phyloP scores from a whole-genome alignment of 2,329 filamentous ascomycete species.

The Venturia asperata region DNA sequence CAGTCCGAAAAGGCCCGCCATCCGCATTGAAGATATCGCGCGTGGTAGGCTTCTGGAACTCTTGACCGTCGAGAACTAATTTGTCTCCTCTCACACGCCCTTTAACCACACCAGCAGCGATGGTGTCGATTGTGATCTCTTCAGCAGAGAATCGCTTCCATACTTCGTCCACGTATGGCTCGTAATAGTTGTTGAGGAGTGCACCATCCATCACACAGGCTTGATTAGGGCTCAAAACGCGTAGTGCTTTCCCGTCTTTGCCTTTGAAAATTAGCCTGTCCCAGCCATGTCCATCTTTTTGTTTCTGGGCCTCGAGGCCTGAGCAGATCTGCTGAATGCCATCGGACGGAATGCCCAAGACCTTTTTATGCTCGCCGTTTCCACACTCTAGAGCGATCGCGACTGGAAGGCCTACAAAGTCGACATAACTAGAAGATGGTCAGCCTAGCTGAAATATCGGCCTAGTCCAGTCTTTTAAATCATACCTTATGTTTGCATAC shows the following conservation, averaged over 20 bases:
- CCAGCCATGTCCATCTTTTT: slow-evolving; percentile 54
- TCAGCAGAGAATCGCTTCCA: slow-evolving; percentile 57
- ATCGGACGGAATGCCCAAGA: slow-evolving; percentile 51
- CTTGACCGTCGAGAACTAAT: slow-evolving; percentile 39
- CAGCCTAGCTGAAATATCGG: not conserved
- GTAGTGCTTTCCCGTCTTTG: slow-evolving; percentile 31
- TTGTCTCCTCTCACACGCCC: slow-evolving; percentile 48
- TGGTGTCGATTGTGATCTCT: slow-evolving; percentile 21
- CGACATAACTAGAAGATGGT: slow-evolving; percentile 40
- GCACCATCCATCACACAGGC: slow-evolving; percentile 40
- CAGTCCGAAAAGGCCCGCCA: slow-evolving; percentile 51
- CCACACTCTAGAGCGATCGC: slow-evolving; percentile 39
- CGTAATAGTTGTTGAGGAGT: slow-evolving; percentile 47
- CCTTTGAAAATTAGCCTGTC: slow-evolving; percentile 48
- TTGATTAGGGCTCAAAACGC: slow-evolving; percentile 40
- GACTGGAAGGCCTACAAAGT: slow-evolving; percentile 56
- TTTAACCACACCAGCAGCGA: slow-evolving; percentile 32
- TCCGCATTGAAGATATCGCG: slow-evolving; percentile 61
- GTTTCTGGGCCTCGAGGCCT: slow-evolving; percentile 21
- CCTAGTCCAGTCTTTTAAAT: slow-evolving; percentile 35
- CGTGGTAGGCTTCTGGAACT: slow-evolving; percentile 52
- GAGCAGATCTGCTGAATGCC: slow-evolving; percentile 43
- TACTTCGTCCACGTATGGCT: slow-evolving; percentile 45
- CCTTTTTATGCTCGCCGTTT: slow-evolving; percentile 34
- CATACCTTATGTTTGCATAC: slow-evolving; percentile 49